phyloP scores from a whole-genome alignment of 2,329 filamentous ascomycete species.

The Zymoseptoria brevis region DNA sequence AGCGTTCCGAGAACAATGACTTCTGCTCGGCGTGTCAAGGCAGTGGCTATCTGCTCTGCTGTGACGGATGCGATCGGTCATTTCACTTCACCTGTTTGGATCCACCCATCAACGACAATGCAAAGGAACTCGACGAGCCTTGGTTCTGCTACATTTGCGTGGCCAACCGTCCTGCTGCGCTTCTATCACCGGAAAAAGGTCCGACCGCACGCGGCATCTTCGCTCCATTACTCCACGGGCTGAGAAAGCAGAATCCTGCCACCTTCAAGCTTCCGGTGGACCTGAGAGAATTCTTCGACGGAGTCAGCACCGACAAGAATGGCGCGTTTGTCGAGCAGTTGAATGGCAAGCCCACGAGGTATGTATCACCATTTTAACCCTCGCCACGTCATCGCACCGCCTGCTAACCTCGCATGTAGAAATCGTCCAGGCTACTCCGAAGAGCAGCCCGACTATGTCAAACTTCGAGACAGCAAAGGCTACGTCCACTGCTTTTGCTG shows the following conservation, averaged over 20 bases:
- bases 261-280: slow-evolving; percentile 54
- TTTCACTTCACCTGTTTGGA: slow-evolving; percentile 88
- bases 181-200: slow-evolving; percentile 26
- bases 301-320: slow-evolving; percentile 65
- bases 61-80: slow-evolving; percentile 81
- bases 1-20: slow-evolving; percentile 65
- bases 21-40: slow-evolving; percentile 80
- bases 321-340: slow-evolving; percentile 72
- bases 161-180: slow-evolving; percentile 30
- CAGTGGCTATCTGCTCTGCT: slow-evolving; percentile 80
- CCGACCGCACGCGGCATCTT: slow-evolving; percentile 46
- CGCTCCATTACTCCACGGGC: slow-evolving; percentile 52
- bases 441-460: slow-evolving; percentile 27
- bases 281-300: slow-evolving; percentile 69
- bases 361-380: slow-evolving; percentile 31
- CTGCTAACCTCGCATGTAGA: slow-evolving; percentile 9
- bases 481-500: slow-evolving; percentile 75
- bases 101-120: slow-evolving; percentile 56
- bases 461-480: slow-evolving; percentile 57
- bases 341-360: slow-evolving; percentile 47
- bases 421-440: slow-evolving; percentile 38
- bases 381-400: not conserved
- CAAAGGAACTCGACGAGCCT: slow-evolving; percentile 48
- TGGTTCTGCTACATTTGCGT: slow-evolving; percentile 79
- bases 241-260: slow-evolving; percentile 29